Conservation (phyloP, 768 basidiomycete genomes). For the Dioszegia aurantiaca region DNA sequence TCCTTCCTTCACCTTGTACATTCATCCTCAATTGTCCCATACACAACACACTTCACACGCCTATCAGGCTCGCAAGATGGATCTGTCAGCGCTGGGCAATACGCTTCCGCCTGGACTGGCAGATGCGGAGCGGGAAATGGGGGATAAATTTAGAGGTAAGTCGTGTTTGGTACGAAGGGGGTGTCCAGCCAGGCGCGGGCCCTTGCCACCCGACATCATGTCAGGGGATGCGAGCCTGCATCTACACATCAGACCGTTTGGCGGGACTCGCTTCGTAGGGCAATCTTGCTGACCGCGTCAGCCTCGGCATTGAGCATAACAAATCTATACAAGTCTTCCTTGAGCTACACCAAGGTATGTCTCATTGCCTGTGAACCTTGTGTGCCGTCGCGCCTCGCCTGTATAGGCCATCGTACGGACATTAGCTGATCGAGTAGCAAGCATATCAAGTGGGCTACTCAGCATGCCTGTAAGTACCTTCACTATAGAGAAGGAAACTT, state of each 20-base stretch:
- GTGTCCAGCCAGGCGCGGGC: too few species aligned
- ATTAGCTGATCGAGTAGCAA: slow-evolving; percentile 32
- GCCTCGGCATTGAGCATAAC: slow-evolving; percentile 46
- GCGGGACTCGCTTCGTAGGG: too few species aligned
- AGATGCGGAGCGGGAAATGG: slow-evolving; percentile 47
- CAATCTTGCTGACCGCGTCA: slow-evolving; percentile 14
- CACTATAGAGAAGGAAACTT: neutral
- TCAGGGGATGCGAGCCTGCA: too few species aligned
- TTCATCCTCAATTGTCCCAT: neutral
- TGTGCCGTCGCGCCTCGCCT: neutral
- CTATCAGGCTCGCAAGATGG: slow-evolving; percentile 22
- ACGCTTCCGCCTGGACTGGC: slow-evolving; percentile 42
- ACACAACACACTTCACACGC: too few species aligned
- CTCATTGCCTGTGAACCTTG: neutral
- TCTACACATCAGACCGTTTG: too few species aligned
- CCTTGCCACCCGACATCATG: neutral
- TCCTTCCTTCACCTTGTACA: too few species aligned
- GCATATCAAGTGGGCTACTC: slow-evolving; percentile 44
- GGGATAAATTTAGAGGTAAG: slow-evolving; percentile 48
- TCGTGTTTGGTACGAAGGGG: too few species aligned
- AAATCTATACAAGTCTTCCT: slow-evolving; percentile 41
- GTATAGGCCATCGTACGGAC: neutral
- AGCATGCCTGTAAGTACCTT: slow-evolving; percentile 32
- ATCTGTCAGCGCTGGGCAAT: slow-evolving; percentile 37
- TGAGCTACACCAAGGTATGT: slow-evolving; percentile 42